A percentile compares a stretch with the other conserved stretches of the same genome.
These are phyloP conservation scores for Claviceps africana DNA, from an alignment of 2,329 filamentous ascomycete species.

Conservation along the genomic window DNA sequence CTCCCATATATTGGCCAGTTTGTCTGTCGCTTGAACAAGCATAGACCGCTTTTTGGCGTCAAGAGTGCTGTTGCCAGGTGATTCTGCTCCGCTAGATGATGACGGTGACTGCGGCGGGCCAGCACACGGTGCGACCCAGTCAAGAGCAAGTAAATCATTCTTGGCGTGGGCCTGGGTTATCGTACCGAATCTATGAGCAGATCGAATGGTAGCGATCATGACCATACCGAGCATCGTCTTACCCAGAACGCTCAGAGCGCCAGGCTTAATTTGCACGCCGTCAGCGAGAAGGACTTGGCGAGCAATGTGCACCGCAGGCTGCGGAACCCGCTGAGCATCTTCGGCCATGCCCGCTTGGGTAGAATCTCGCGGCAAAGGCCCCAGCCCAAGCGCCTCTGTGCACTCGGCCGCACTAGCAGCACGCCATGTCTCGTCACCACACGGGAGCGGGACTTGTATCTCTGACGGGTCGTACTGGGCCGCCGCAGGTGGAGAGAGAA, in stretches of 20 bases:
- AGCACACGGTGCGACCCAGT: slow-evolving; percentile 48
- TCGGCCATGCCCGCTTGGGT: slow-evolving; percentile 41
- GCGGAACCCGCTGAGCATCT: slow-evolving; percentile 25
- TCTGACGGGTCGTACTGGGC: slow-evolving; percentile 51
- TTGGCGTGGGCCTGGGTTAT: not conserved
- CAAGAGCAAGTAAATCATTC: slow-evolving; percentile 23
- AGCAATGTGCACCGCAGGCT: slow-evolving; percentile 49
- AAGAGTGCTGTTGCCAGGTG: not conserved
- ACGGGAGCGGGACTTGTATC: slow-evolving; percentile 52
- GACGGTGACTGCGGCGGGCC: slow-evolving; percentile 14
- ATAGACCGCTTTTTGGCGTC: not conserved
- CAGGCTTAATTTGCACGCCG: slow-evolving; percentile 10
- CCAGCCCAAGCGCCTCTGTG: slow-evolving; percentile 51
- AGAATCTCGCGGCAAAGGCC: slow-evolving; percentile 40
- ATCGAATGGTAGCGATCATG: slow-evolving; percentile 46
- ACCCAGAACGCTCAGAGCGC: slow-evolving; percentile 1
- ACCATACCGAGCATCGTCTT: slow-evolving; percentile 19
- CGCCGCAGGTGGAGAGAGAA: slow-evolving; percentile 55
- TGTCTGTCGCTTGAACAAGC: slow-evolving; percentile 2
- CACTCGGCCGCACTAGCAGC: slow-evolving; percentile 45
- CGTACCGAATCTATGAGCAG: slow-evolving; percentile 17
- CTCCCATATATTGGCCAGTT: slow-evolving; percentile 1
- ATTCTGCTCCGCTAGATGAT: slow-evolving; percentile 9
- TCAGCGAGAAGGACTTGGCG: slow-evolving; percentile 47
- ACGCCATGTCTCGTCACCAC: slow-evolving; percentile 63